phyloP scores from a whole-genome alignment of 2,329 filamentous ascomycete species.

The Epichloe sibirici region DNA sequence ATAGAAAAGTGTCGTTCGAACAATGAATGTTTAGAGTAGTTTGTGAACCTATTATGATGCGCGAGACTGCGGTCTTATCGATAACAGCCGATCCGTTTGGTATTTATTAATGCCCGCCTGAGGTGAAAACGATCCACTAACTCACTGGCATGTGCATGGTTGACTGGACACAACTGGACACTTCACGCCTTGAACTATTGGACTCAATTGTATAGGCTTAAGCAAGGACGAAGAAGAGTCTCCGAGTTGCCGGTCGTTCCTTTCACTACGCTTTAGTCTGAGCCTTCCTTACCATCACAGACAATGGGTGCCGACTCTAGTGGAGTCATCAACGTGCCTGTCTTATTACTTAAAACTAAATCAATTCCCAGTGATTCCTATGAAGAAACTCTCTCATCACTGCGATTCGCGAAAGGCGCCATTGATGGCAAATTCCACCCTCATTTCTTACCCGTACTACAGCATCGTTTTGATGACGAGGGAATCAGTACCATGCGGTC shows the following conservation, averaged over 20 bases:
- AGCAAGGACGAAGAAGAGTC: neutral
- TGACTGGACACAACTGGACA: neutral
- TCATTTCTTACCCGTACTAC: constrained; percentile 63
- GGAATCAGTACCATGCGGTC: constrained; percentile 41
- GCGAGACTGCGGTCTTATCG: too few species aligned
- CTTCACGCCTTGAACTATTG: neutral
- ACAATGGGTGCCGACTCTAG: neutral
- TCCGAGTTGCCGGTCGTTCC: neutral
- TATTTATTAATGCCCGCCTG: neutral
- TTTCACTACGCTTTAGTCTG: neutral
- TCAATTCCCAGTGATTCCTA: constrained; percentile 62
- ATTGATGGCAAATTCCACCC: constrained; percentile 42
- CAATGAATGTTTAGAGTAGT: too few species aligned
- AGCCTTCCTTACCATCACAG: neutral
- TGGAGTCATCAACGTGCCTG: constrained; percentile 21
- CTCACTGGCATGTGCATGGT: neutral
- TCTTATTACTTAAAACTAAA: constrained; percentile 68
- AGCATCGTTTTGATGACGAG: constrained; percentile 53
- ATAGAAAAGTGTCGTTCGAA: too few species aligned
- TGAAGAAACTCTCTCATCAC: constrained; percentile 42
- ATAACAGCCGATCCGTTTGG: too few species aligned
- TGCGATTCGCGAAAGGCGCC: constrained; percentile 6
- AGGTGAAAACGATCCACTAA: neutral
- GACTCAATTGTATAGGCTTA: neutral
- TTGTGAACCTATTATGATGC: too few species aligned